phyloP scores from a whole-genome alignment of 257 asterid genomes.

The Solanum pennellii region DNA sequence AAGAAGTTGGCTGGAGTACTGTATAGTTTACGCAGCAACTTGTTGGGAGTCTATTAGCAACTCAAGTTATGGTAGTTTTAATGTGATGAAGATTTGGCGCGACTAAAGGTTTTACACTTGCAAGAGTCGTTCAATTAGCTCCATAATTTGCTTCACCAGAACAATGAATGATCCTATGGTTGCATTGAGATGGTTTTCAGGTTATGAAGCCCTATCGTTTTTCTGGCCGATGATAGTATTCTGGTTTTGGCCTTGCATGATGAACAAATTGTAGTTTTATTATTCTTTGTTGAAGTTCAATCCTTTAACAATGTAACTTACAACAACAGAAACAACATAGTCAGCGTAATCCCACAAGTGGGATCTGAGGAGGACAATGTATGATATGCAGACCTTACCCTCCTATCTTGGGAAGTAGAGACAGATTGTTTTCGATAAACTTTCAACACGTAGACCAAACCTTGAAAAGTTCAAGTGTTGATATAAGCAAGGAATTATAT shows the following conservation, averaged over 20 bases:
- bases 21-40: conserved; percentile 4
- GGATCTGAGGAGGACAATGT: neutral
- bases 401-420: neutral
- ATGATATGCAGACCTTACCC: neutral
- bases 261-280: neutral
- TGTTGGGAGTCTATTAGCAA: neutral
- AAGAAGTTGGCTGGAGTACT: conserved; percentile 70
- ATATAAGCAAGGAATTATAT: too few species aligned
- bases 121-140: neutral
- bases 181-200: neutral
- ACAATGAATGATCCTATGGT: neutral
- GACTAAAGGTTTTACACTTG: neutral
- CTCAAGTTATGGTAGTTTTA: neutral
- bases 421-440: neutral
- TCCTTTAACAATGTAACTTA: neutral
- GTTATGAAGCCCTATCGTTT: neutral
- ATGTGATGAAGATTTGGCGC: neutral
- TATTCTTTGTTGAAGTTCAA: neutral
- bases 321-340: neutral
- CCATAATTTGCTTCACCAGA: neutral
- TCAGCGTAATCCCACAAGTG: neutral
- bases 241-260: neutral
- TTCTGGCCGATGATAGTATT: neutral
- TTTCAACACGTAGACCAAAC: too few species aligned
- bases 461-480: too few species aligned